Evolutionary conservation across 2,329 filamentous ascomycete species (phyloP), one percentile per base, ranked within the genome.

Genomic region (Sclerotinia minor): DNA sequence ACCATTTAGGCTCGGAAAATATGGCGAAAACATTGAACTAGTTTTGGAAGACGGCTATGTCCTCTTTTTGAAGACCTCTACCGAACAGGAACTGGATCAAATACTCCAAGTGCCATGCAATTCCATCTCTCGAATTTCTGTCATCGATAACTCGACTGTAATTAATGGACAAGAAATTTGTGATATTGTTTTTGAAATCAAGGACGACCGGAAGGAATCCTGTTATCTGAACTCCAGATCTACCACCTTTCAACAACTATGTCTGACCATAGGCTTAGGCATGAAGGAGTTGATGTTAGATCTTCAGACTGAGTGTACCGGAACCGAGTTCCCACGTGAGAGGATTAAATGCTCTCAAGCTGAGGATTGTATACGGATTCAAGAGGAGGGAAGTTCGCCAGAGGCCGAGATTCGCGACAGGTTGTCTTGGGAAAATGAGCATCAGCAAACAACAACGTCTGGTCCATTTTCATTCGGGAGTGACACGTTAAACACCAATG

Each of bases 71-170:
- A 50, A 64, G n/a, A 49, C 64, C 17, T 66, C 60, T 29, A 65
- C 49, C n/a, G 35, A 41, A 32, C 15, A 66, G 21, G 47, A 57
- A 11, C 67, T 69, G 32, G 64, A 69, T 49, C 69, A 71, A 49
- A 61, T 60, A 45, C 66, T 69, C 5, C 64, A 71, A 53, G 41
- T 69, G 19, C 63, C 65, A 29, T 54, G 61, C 26, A 44, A 21
- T 2, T 41, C 44, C 24, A 49, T 70, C 54, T 35, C 44, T 6
- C 32, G 55, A 17, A 45, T 70, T 24, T 32, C 54, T 24, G 13
- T 65, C 41, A 35, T 17, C 9, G 26, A 47, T 17, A 58, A 11
- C 15, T 38, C 54, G 7, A 44, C 7, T 17, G 26, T 29, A 13
- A 19, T 47, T 63, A 29, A 60, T 8, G n/a, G 13, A 60, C 41